These are phyloP conservation scores for Juglanconis sp. DNA, from an alignment of 2,329 filamentous ascomycete genomes.

Conservation along the genomic window DNA sequence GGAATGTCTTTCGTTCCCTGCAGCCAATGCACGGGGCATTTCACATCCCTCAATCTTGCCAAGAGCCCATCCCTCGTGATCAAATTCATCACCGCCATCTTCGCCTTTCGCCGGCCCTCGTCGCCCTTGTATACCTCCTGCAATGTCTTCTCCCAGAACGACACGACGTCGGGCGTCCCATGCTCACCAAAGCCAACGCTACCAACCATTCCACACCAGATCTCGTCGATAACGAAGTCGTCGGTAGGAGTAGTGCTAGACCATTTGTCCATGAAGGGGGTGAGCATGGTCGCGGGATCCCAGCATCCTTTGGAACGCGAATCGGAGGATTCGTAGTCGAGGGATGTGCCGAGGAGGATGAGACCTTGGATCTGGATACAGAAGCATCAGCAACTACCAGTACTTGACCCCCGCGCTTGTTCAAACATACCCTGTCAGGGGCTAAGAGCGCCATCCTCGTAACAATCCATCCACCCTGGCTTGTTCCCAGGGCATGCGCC, in stretches of 20 bases:
- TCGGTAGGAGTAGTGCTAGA: too few relatives aligned
- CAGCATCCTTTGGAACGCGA: slow-evolving; percentile 47
- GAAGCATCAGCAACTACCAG: not conserved
- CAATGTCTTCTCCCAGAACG: slow-evolving; percentile 45
- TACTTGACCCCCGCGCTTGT: not conserved
- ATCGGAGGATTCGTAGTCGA: slow-evolving; percentile 49
- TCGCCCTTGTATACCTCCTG: slow-evolving; percentile 47
- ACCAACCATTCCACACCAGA: slow-evolving; percentile 43
- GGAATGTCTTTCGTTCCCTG: slow-evolving; percentile 47
- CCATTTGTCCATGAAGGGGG: slow-evolving; percentile 42
- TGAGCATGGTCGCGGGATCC: slow-evolving; percentile 41
- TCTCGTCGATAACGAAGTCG: slow-evolving; percentile 42
- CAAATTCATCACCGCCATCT: slow-evolving; percentile 43
- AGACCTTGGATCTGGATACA: slow-evolving; percentile 42
- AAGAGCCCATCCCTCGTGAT: slow-evolving; percentile 46
- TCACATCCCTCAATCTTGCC: slow-evolving; percentile 42
- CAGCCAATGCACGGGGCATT: slow-evolving; percentile 51
- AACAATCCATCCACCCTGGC: slow-evolving; percentile 51
- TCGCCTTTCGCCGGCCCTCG: slow-evolving; percentile 45
- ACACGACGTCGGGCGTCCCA: slow-evolving; percentile 32
- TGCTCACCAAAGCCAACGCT: slow-evolving; percentile 43
- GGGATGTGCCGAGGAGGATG: slow-evolving; percentile 47
- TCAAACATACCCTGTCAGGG: slow-evolving; percentile 38
- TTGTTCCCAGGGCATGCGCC: slow-evolving; percentile 49
- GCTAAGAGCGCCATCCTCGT: slow-evolving; percentile 49